Percentiles rank a stretch among this genome's conserved stretches.
These are phyloP conservation scores for Pseudozyma sp. DNA, from an alignment of 1,284 basidiomycete species.

Conservation along the genomic window DNA sequence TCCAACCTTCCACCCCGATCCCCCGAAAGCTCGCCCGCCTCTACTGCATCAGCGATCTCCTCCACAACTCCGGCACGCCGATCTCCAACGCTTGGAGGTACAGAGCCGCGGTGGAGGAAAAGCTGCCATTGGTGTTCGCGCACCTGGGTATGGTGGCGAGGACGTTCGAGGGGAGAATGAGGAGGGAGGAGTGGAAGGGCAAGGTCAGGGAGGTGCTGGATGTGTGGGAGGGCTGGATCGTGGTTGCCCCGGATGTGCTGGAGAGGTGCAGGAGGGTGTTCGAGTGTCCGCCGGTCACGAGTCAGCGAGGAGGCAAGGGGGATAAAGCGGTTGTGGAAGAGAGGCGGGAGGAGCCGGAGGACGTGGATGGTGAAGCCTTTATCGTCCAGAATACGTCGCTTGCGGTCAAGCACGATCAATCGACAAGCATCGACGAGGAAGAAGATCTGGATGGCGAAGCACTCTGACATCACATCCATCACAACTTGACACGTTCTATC, in stretches of 20 bases:
- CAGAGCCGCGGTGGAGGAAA: constrained; percentile 42
- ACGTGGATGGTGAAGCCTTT: constrained; percentile 32
- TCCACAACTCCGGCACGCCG: constrained; percentile 92
- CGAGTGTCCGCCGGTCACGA: constrained; percentile 20
- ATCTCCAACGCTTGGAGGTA: constrained; percentile 76
- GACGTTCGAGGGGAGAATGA: constrained; percentile 56
- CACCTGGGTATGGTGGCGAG: constrained; percentile 53
- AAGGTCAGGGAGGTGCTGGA: constrained; percentile 86
- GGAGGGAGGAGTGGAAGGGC: constrained; percentile 73
- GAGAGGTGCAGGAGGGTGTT: constrained; percentile 67
- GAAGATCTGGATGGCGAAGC: constrained; percentile 40
- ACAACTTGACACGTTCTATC: not conserved
- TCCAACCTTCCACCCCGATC: constrained; percentile 85
- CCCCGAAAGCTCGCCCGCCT: constrained; percentile 95
- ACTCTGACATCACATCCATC: constrained; percentile 13
- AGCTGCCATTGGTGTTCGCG: constrained; percentile 50
- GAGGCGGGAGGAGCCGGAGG: no score
- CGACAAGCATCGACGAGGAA: constrained; percentile 5
- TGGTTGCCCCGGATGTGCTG: constrained; percentile 81
- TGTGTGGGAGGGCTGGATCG: constrained; percentile 89
- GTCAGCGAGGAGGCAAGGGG: not conserved
- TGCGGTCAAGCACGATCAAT: no score
- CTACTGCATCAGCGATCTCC: constrained; percentile 93
- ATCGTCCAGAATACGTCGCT: no score
- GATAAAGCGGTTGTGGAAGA: not conserved